phyloP scores from a whole-genome alignment of 2,329 filamentous ascomycete genomes.

The Lojkania enalia region DNA sequence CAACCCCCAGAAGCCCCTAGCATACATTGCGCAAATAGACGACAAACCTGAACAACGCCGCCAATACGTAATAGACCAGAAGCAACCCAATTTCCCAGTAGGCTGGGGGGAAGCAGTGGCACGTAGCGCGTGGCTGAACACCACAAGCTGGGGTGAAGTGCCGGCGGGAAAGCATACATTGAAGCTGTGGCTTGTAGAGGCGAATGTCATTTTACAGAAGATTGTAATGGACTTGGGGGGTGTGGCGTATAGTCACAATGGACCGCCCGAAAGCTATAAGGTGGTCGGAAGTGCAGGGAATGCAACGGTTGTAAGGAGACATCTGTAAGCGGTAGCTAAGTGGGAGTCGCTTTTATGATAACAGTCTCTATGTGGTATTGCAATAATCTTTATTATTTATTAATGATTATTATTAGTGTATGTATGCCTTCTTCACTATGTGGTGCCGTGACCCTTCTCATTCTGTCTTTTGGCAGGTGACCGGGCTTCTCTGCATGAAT shows the following conservation, averaged over 20 bases:
- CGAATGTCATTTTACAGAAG: conserved; percentile 46
- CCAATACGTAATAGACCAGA: conserved; percentile 49
- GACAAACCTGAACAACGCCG: conserved; percentile 44
- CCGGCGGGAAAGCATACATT: conserved; percentile 47
- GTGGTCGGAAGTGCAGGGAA: conserved; percentile 12
- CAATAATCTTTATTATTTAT: background rate
- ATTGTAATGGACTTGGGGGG: conserved; percentile 42
- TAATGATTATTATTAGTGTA: background rate
- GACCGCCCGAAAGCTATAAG: conserved; percentile 45
- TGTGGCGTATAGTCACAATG: conserved; percentile 38
- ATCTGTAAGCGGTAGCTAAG: background rate
- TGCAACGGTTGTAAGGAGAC: conserved; percentile 1
- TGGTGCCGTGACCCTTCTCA: too few species aligned
- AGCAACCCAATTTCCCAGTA: conserved; percentile 49
- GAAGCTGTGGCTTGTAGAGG: conserved; percentile 52
- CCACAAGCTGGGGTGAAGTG: conserved; percentile 42
- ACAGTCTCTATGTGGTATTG: too few species aligned
- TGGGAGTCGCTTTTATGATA: too few species aligned
- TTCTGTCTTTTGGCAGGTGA: too few species aligned
- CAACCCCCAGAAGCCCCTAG: conserved; percentile 54
- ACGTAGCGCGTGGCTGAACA: conserved; percentile 55
- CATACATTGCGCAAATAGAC: conserved; percentile 56
- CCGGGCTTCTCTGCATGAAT: too few species aligned
- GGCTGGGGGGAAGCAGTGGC: conserved; percentile 56
- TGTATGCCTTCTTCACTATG: background rate